Base-by-base conservation (phyloP, 257 asterid species). In the Solanum rostratum region DNA sequence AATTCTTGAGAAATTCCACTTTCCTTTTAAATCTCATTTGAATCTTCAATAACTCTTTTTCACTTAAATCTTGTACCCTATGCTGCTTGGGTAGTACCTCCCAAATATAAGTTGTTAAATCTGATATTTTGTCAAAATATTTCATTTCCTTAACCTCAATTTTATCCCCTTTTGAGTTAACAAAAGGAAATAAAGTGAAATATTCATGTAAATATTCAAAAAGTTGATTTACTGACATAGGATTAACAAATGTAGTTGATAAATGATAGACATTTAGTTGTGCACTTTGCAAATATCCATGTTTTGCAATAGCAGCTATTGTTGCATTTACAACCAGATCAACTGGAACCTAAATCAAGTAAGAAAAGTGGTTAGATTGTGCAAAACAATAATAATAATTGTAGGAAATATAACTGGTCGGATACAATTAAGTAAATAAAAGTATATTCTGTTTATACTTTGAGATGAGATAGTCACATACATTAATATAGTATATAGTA, bases 241-340 rank as follows among this genome's bases (percentile, higher is more conserved):
- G 89, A 24, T 91, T 91, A 1, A 55, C 37, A 16, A 3, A 43
- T 24, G 87, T 63, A 2, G 94, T 84, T 41, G 90, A 88, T 30
- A 85, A 89, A 29, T 90, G 93, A 85, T 90, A 89, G 19, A 89
- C 89, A 55, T 82, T 86, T 52, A 81, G 3, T 20, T 69, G 46
- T 15, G 85, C 81, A 43, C 46, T 85, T 18, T 81, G 10, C 5
- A 29, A 1, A 29, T 2, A 74, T 18, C 91, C 92, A 74, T 88
- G 88, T 82, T 91, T 89, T 5, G 91, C 93, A 7, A 87, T 84
- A 3, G 92, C 91, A 39, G 91, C 92, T 39, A 90, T 85, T 4
- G 89, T 87, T 66, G 91, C 80, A 79, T 90, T 91, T 27, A 80
- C 90, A 22, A 90, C 88, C 85, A 88, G 27, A 46, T 89, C 92